Conservation (phyloP, 2,329 filamentous ascomycete species). For the Ustulina deusta region DNA sequence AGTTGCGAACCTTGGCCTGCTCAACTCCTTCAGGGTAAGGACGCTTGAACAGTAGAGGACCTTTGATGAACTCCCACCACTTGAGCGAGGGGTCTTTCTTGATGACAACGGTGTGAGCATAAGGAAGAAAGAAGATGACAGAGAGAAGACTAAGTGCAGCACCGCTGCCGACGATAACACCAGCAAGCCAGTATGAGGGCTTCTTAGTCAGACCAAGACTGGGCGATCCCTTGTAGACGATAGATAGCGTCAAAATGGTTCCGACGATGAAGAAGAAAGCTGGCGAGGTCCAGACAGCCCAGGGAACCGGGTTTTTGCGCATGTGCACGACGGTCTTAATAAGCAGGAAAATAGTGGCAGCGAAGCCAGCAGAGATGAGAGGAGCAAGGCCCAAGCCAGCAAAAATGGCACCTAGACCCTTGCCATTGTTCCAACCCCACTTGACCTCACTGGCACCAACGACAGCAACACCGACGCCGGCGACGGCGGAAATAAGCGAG, state of each 20-base stretch:
- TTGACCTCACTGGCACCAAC: conserved; percentile 71
- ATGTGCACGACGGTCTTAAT: conserved; percentile 79
- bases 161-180: conserved; percentile 74
- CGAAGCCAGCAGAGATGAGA: conserved; percentile 73
- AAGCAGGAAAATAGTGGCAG: conserved; percentile 75
- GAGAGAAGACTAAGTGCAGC: conserved; percentile 69
- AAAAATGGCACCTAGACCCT: conserved; percentile 78
- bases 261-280: conserved; percentile 83
- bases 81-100: conserved; percentile 74
- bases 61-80: conserved; percentile 71
- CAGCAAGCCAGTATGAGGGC: conserved; percentile 74
- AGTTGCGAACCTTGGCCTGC: conserved; percentile 74
- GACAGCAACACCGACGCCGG: conserved; percentile 76
- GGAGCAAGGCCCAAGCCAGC: conserved; percentile 79
- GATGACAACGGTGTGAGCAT: conserved; percentile 73
- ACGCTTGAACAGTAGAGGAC: conserved; percentile 74
- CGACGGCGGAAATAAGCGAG: conserved; percentile 76
- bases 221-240: conserved; percentile 85
- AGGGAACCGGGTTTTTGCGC: conserved; percentile 76
- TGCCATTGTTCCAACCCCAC: conserved; percentile 77
- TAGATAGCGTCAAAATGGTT: conserved; percentile 79
- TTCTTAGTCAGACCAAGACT: conserved; percentile 73
- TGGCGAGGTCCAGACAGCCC: conserved; percentile 79
- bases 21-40: conserved; percentile 65
- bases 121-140: conserved; percentile 80